Evolutionary conservation across 805 yeast species (phyloP).

Genomic region (Pichia ethanolica): DNA sequence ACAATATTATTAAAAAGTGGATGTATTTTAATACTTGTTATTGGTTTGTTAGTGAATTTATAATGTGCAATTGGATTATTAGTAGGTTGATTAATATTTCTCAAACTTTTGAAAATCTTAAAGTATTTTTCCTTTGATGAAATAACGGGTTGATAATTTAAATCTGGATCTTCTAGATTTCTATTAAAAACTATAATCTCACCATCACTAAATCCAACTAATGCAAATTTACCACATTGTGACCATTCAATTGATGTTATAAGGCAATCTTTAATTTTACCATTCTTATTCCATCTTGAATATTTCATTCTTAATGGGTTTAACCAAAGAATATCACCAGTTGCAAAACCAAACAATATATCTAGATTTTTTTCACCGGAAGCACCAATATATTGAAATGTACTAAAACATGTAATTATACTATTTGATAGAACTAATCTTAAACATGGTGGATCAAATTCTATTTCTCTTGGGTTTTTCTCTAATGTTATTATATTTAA

Average conservation of each 20-base stretch:
- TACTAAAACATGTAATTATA: slow-evolving; percentile 34
- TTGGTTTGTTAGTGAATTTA: slow-evolving; percentile 51
- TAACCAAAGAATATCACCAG: slow-evolving; percentile 61
- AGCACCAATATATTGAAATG: slow-evolving; percentile 22
- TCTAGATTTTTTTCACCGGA: slow-evolving; percentile 36
- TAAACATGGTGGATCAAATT: slow-evolving; percentile 37
- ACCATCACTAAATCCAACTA: slow-evolving; percentile 61
- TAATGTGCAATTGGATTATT: slow-evolving; percentile 51
- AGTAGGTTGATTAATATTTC: slow-evolving; percentile 1
- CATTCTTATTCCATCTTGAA: slow-evolving; percentile 45
- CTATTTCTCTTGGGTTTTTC: slow-evolving; percentile 32
- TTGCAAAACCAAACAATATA: slow-evolving; percentile 51
- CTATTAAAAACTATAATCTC: slow-evolving; percentile 46
- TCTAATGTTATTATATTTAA: slow-evolving; percentile 39
- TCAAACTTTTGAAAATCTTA: slow-evolving; percentile 22
- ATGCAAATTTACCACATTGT: slow-evolving; percentile 37
- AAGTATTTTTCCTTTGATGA: slow-evolving; percentile 28
- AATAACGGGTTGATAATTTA: slow-evolving; percentile 12
- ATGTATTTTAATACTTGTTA: slow-evolving; percentile 40
- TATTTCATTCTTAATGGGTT: slow-evolving; percentile 45
- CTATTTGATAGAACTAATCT: slow-evolving; percentile 33
- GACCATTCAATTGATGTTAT: slow-evolving; percentile 44
- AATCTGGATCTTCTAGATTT: slow-evolving; percentile 39
- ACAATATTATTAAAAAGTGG: slow-evolving; percentile 34
- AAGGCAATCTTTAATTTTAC: slow-evolving; percentile 34